These are phyloP conservation scores for Cytospora paraplurivora DNA, from an alignment of 2,329 filamentous ascomycete species.

Conservation along the genomic window DNA sequence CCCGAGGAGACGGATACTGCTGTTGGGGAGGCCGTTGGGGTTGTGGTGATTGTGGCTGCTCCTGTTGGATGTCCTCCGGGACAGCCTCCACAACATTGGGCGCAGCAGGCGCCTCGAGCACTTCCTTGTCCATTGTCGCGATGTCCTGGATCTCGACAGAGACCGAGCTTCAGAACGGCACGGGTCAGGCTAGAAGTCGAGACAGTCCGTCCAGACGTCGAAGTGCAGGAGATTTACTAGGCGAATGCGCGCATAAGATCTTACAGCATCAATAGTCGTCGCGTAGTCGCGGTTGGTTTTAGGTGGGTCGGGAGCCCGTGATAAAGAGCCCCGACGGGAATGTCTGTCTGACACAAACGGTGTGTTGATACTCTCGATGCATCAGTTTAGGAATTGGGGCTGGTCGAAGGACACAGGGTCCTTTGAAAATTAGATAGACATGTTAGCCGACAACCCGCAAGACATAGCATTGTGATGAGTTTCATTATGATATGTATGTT, in stretches of 20 bases:
- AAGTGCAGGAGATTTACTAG: neutral
- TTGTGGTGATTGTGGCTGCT: slow-evolving; percentile 11
- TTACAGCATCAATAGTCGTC: neutral
- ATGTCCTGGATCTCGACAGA: neutral
- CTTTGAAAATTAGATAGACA: slow-evolving; percentile 7
- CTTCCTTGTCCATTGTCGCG: slow-evolving; percentile 21
- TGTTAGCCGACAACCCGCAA: slow-evolving; percentile 15
- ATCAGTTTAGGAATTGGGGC: neutral
- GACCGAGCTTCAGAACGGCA: slow-evolving; percentile 2
- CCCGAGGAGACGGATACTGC: slow-evolving; percentile 25
- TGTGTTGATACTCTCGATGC: slow-evolving; percentile 5
- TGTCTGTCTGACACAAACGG: neutral
- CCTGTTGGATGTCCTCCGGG: slow-evolving; percentile 24
- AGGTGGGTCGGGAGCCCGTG: neutral
- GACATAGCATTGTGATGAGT: neutral
- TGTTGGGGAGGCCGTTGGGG: slow-evolving; percentile 15
- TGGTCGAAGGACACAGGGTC: slow-evolving; percentile 14
- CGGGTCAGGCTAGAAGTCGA: neutral
- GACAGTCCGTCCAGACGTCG: neutral
- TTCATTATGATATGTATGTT: slow-evolving; percentile 3
- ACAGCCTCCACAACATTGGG: slow-evolving; percentile 27
- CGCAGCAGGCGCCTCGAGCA: slow-evolving; percentile 12
- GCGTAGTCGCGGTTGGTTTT: neutral
- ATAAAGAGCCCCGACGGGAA: neutral
- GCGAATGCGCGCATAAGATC: neutral